These are phyloP conservation scores for Cladobotryum mycophilum DNA, from an alignment of 2,329 filamentous ascomycete species.

Conservation along the genomic window DNA sequence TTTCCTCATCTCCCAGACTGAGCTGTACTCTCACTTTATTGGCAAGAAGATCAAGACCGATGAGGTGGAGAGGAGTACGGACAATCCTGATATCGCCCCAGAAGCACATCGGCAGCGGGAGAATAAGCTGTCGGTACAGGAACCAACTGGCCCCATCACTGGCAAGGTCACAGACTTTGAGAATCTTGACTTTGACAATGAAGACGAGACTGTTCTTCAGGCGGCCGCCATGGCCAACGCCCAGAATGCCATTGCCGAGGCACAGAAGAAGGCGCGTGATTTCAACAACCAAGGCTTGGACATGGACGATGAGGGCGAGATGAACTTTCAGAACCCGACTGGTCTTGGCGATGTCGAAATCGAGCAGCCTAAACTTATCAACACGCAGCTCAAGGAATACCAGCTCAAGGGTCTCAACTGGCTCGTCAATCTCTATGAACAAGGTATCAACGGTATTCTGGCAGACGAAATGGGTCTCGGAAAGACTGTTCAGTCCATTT, in stretches of 20 bases:
- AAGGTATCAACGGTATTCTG: constrained; percentile 98
- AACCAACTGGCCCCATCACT: constrained; percentile 48
- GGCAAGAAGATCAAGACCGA: constrained; percentile 99
- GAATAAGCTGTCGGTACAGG: constrained; percentile 43
- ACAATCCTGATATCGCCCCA: constrained; percentile 65
- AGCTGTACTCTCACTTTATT: constrained; percentile 98
- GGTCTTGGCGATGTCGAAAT: constrained; percentile 92
- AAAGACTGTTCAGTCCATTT: constrained; percentile 98
- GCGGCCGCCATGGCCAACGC: constrained; percentile 91
- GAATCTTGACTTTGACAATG: constrained; percentile 90
- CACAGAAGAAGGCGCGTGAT: constrained; percentile 83
- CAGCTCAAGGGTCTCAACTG: constrained; percentile 98
- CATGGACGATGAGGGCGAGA: constrained; percentile 87
- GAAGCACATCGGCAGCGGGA: constrained; percentile 36
- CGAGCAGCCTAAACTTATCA: constrained; percentile 87
- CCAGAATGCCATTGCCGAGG: constrained; percentile 90
- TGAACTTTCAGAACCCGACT: constrained; percentile 99
- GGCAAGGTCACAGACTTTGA: constrained; percentile 88
- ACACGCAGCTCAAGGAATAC: constrained; percentile 94
- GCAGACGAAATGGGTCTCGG: constrained; percentile 99
- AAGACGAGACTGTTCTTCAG: constrained; percentile 76
- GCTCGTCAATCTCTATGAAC: constrained; percentile 97
- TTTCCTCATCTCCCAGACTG: constrained; percentile 97
- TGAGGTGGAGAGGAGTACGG: constrained; percentile 84
- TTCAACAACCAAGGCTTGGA: constrained; percentile 73